Conservation (phyloP, 108 stramenopile genomes). For the Pelagomonas calceolata region DNA sequence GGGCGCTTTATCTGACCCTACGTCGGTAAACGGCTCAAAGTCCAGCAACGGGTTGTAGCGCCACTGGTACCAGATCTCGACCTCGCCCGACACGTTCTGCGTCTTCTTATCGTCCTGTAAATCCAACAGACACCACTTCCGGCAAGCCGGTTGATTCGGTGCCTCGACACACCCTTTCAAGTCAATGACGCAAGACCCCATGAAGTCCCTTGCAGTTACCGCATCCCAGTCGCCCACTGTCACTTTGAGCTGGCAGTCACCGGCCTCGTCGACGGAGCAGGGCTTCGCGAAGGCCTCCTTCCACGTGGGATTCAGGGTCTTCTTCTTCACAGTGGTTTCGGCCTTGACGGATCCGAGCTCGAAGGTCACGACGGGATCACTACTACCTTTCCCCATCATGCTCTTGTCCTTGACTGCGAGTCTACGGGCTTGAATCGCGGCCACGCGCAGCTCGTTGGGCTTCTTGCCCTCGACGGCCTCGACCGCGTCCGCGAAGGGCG, state of each 20-base stretch:
- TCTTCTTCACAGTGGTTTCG: neutral
- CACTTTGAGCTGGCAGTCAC: neutral
- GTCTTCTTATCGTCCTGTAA: constrained; percentile 1
- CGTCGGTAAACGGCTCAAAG: neutral
- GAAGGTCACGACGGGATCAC: neutral
- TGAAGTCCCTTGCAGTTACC: neutral
- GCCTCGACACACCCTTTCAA: neutral
- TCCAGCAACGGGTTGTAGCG: neutral
- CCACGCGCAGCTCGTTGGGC: neutral
- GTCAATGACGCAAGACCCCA: neutral
- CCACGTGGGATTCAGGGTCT: constrained; percentile 22
- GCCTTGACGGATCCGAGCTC: neutral
- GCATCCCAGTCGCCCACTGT: neutral
- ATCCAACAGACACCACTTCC: neutral
- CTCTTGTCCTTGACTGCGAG: neutral
- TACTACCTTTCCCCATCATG: neutral
- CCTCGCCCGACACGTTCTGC: constrained; percentile 1
- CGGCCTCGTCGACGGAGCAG: neutral
- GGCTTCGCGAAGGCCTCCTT: constrained; percentile 14
- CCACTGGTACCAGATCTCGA: neutral
- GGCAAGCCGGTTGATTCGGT: neutral
- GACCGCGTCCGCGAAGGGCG: neutral
- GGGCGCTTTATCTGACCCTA: neutral
- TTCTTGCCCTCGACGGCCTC: neutral
- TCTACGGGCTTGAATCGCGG: neutral